phyloP scores from a whole-genome alignment of 805 yeast genomes.

The Wickerhamomyces chambardii region DNA sequence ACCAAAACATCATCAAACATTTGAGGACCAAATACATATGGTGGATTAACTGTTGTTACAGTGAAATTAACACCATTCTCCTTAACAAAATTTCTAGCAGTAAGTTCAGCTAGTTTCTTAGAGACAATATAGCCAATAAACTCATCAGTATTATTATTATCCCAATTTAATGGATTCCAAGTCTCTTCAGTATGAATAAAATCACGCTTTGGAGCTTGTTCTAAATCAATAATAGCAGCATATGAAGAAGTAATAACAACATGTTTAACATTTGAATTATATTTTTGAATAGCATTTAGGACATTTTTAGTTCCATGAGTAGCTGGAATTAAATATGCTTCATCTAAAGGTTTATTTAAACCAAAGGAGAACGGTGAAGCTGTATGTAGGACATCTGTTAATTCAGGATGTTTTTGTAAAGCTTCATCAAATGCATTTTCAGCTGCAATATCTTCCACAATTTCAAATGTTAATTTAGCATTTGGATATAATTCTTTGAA shows the following conservation, averaged over 20 bases:
- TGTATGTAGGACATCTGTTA: constrained; percentile 46
- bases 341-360: constrained; percentile 30
- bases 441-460: constrained; percentile 37
- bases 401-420: constrained; percentile 37
- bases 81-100: constrained; percentile 45
- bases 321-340: constrained; percentile 48
- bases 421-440: constrained; percentile 36
- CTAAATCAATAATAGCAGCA: constrained; percentile 28
- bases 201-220: constrained; percentile 19
- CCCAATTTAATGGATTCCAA: constrained; percentile 46
- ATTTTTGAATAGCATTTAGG: constrained; percentile 33
- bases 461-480: constrained; percentile 29
- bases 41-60: constrained; percentile 42
- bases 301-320: constrained; percentile 44
- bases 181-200: constrained; percentile 27
- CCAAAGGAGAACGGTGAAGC: constrained; percentile 51
- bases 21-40: constrained; percentile 54
- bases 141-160: constrained; percentile 29
- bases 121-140: constrained; percentile 44
- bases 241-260: constrained; percentile 44
- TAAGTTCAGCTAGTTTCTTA: constrained; percentile 51
- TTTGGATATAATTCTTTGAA: constrained; percentile 21
- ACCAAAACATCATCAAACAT: constrained; percentile 35
- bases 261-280: constrained; percentile 26
- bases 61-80: constrained; percentile 28